phyloP scores from a whole-genome alignment of 2,329 filamentous ascomycete genomes.

The Westerdykella aurantiaca region DNA sequence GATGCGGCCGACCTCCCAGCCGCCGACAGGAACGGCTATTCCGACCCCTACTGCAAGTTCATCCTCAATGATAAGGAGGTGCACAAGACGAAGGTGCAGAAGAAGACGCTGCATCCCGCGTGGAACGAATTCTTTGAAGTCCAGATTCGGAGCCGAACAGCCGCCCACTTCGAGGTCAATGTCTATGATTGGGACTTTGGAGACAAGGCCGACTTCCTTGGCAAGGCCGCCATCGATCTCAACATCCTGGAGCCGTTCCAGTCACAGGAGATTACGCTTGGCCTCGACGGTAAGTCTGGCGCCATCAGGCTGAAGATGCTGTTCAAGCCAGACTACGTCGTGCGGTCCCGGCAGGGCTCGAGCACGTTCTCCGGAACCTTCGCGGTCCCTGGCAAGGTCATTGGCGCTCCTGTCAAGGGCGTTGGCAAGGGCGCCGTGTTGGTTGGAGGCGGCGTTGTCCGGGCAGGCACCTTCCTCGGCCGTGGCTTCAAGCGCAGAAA shows the following conservation, averaged over 20 bases:
- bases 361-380: slow-evolving; percentile 93
- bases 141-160: slow-evolving; percentile 74
- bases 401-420: slow-evolving; percentile 93
- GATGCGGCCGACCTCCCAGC: slow-evolving; percentile 84
- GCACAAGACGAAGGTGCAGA: slow-evolving; percentile 91
- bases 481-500: slow-evolving; percentile 74
- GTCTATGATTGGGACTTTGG: slow-evolving; percentile 97
- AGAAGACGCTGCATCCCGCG: slow-evolving; percentile 89
- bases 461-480: slow-evolving; percentile 84
- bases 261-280: slow-evolving; percentile 66
- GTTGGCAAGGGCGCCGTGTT: slow-evolving; percentile 67
- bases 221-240: slow-evolving; percentile 68
- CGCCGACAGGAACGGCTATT: slow-evolving; percentile 92
- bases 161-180: slow-evolving; percentile 72
- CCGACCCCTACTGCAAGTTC: slow-evolving; percentile 95
- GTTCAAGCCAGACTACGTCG: slow-evolving; percentile 90
- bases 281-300: slow-evolving; percentile 85
- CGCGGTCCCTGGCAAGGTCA: slow-evolving; percentile 77
- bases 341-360: slow-evolving; percentile 77
- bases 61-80: slow-evolving; percentile 81
- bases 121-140: slow-evolving; percentile 98
- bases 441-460: slow-evolving; percentile 74
- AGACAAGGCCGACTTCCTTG: slow-evolving; percentile 88
- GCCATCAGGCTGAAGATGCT: slow-evolving; percentile 74
- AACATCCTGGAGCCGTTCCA: slow-evolving; percentile 79